A percentile compares a stretch with the other conserved stretches of the same genome.
These are phyloP conservation scores for Penicillium bialowiezense DNA, from an alignment of 495 filamentous ascomycete genomes.

Conservation along the genomic window DNA sequence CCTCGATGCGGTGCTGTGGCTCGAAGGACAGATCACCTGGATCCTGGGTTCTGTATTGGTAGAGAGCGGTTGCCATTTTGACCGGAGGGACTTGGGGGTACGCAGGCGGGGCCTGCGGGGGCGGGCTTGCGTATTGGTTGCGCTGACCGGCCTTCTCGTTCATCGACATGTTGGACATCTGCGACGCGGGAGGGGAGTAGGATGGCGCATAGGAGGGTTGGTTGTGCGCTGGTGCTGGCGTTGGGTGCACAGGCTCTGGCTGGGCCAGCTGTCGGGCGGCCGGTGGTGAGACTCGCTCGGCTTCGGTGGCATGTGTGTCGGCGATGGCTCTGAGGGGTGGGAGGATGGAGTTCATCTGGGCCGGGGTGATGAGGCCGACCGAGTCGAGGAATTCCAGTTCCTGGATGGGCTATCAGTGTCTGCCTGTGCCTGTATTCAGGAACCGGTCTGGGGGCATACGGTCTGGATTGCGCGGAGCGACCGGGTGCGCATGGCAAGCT, in stretches of 20 bases:
- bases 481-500: conserved; percentile 63
- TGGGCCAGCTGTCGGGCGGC: conserved; percentile 15
- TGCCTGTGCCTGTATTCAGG: not conserved
- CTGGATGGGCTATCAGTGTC: conserved; percentile 43
- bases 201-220: conserved; percentile 40
- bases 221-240: conserved; percentile 29
- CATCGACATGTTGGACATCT: conserved; percentile 44
- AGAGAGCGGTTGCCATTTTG: conserved; percentile 74
- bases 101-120: conserved; percentile 50
- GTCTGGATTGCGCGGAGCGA: conserved; percentile 83
- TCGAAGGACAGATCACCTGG: conserved; percentile 74
- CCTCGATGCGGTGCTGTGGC: conserved; percentile 71
- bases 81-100: conserved; percentile 54
- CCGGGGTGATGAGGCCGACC: conserved; percentile 65
- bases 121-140: conserved; percentile 46
- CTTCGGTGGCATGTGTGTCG: conserved; percentile 30
- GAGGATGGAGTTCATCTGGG: conserved; percentile 68
- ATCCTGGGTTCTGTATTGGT: conserved; percentile 75
- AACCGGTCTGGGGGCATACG: conserved; percentile 45
- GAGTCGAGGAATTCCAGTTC: conserved; percentile 91
- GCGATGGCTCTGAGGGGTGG: conserved; percentile 66
- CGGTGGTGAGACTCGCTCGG: conserved; percentile 7
- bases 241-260: conserved; percentile 28
- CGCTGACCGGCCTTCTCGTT: conserved; percentile 54
- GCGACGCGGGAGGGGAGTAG: conserved; percentile 43